Base-by-base conservation (phyloP, 2,329 filamentous ascomycete genomes). In the Scedosporium boydii region DNA sequence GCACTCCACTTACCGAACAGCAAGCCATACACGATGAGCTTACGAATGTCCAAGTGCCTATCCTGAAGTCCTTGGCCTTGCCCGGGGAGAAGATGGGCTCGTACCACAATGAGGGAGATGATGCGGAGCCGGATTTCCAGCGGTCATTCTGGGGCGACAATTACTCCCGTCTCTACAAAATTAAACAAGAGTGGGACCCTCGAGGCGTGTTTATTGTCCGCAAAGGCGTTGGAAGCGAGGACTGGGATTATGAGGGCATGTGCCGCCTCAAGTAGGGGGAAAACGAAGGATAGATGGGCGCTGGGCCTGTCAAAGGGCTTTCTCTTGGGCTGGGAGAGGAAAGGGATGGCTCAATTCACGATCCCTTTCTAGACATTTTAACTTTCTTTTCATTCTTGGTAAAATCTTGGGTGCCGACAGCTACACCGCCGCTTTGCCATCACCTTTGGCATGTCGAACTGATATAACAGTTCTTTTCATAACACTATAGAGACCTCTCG, bases 121-220 rank as follows among this genome's bases (percentile, higher is more conserved):
- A 59, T 38, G 80, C 78, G 63, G 79, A 60, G 70, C 69, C 70
- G 0, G 66, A 77, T 58, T 78, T 71, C 68, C 69, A 76, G 63
- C 62, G 71, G 10, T 66, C 67, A 12, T 78, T 78, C 67, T 79
- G 73, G 69, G 77, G 77, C 10, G 42, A n/a, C 12, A 66, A 63
- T 9, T 78, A 78, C 58, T 66, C 68, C 0, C 65, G 58, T 4
- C 65, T 78, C 56, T 62, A 71, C 18, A 59, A 63, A 5, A 69
- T 81, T 26, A 78, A 80, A 69, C 65, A 74, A 51, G 76, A 72
- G 65, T 80, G 75, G 68, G 80, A 80, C 68, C 69, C 74, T 12
- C 59, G 70, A 10, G 70, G 70, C 3, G 63, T 82, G 1, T 82
- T 76, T 27, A 75, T 74, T 56, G 70, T 72, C 6, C 70, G 71